Evolutionary conservation across 306 rosid genomes (phyloP), one percentile per base, ranked within the genome.

Genomic region (Gynostemma pentaphyllum): DNA sequence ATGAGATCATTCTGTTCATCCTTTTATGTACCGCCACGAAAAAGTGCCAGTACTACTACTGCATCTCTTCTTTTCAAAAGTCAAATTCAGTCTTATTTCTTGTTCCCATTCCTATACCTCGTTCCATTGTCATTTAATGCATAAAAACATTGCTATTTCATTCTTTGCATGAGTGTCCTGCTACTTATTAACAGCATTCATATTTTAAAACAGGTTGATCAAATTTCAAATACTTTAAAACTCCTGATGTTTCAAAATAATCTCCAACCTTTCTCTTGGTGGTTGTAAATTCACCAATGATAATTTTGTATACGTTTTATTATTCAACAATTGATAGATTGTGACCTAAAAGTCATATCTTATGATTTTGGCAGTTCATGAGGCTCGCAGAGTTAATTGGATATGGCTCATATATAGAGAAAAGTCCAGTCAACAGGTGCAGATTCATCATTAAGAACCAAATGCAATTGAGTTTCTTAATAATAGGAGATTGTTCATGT

Each of bases 381-480:
- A 92, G 99, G 85, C 83, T 92, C 66, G 95, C 99, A n/a, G 89
- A 92, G 76, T 76, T 92, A 74, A 79, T 88, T 78, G 99, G 97
- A 62, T 86, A 81, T 80, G 99, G 97, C 48, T 62, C 79, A 55
- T 84, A 82, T 53, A 86, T 92, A 63, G 97, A 86, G 87, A 82
- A 88, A 83, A 92, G 96, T 75, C 95, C 96, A 74, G 96, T 82
- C 68, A 92, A 92, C 80, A 92, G 99, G 99, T 92, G 82, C 56
- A 52, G 24, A 68, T 34, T 52, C 36, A 67, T 62, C 55, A 75
- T 61, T 59, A 36, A 60, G 12, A 37, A 37, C 65, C 34, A 39
- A 37, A 47, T 19, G 47, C 48, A 39, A 21, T 30, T 64, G 27
- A 18, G 42, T 45, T 64, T 24, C 55, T 45, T 42, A 45, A 12